Conservation (phyloP, 495 filamentous ascomycete species). For the Melanomma pulvis-pyrius region DNA sequence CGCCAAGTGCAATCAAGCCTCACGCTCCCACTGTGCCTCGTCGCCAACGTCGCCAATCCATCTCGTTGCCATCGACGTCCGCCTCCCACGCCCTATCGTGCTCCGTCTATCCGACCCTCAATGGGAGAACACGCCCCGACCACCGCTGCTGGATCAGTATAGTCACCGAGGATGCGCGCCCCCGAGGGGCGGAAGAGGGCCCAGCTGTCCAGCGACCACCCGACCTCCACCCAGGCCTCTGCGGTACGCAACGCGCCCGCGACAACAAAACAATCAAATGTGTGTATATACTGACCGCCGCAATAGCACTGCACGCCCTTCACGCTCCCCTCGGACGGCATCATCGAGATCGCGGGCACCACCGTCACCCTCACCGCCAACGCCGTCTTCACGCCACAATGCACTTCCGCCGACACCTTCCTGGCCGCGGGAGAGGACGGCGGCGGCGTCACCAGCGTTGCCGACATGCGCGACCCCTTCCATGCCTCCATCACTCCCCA, state of each 20-base stretch:
- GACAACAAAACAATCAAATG: background rate
- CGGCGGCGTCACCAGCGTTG: constrained; percentile 41
- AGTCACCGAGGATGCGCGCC: constrained; percentile 27
- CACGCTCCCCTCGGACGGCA: constrained; percentile 45
- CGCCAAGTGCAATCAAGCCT: constrained; percentile 30
- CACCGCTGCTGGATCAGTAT: constrained; percentile 33
- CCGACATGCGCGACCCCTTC: constrained; percentile 79
- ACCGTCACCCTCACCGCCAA: constrained; percentile 45
- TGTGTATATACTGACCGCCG: constrained; percentile 15
- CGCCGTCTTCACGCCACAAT: constrained; percentile 48
- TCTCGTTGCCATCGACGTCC: constrained; percentile 8
- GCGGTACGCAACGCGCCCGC: constrained; percentile 17
- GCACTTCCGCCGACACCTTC: constrained; percentile 33
- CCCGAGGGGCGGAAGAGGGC: constrained; percentile 22
- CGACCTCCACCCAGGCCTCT: constrained; percentile 24
- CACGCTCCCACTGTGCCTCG: constrained; percentile 18
- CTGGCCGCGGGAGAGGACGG: constrained; percentile 4
- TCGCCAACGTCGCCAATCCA: constrained; percentile 15
- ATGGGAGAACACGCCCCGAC: constrained; percentile 23
- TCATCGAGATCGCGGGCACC: constrained; percentile 41
- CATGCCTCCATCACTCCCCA: constrained; percentile 90
- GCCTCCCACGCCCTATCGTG: constrained; percentile 15
- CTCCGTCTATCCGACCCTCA: constrained; percentile 4
- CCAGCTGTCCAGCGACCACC: constrained; percentile 17
- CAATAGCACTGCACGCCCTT: constrained; percentile 48